Conservation (phyloP, 345 rosid species). For the Aquilaria sinensis region DNA sequence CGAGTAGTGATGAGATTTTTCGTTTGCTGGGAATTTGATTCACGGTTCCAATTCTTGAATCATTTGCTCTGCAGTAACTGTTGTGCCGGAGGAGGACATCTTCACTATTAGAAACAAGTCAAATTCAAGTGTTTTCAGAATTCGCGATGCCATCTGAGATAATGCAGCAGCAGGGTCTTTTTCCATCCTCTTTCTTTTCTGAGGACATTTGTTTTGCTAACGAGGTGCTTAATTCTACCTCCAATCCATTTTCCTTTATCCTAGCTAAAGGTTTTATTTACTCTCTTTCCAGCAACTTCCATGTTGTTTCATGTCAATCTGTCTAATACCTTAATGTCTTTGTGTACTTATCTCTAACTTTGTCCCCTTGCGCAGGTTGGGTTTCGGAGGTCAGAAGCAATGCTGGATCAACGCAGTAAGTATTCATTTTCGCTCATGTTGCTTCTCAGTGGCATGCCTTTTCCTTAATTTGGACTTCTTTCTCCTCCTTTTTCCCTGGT, state of each 20-base stretch:
- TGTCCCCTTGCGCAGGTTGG: constrained; percentile 27
- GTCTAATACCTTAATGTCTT: not conserved
- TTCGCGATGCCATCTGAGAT: constrained; percentile 30
- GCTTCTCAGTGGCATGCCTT: not conserved
- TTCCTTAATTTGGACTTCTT: not conserved
- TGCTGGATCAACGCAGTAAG: constrained; percentile 35
- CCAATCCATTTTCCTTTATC: not conserved
- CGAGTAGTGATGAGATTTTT: no score
- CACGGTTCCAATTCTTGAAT: not conserved
- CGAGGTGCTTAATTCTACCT: constrained; percentile 21
- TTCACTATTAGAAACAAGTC: not conserved
- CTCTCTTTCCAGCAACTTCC: not conserved
- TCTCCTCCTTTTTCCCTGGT: no score
- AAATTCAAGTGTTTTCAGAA: constrained; percentile 4
- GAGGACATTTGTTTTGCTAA: constrained; percentile 24
- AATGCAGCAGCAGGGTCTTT: constrained; percentile 27
- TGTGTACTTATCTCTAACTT: not conserved
- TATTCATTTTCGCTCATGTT: constrained; percentile 1
- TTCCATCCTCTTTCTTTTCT: constrained; percentile 27
- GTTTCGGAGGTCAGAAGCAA: constrained; percentile 35
- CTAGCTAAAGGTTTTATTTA: not conserved
- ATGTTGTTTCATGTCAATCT: not conserved
- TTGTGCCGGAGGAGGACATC: not conserved
- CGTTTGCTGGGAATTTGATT: no score
- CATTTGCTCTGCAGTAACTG: constrained; percentile 6